Conservation (phyloP, 148 eudicot species). For the Tetragonia tetragonoides region DNA sequence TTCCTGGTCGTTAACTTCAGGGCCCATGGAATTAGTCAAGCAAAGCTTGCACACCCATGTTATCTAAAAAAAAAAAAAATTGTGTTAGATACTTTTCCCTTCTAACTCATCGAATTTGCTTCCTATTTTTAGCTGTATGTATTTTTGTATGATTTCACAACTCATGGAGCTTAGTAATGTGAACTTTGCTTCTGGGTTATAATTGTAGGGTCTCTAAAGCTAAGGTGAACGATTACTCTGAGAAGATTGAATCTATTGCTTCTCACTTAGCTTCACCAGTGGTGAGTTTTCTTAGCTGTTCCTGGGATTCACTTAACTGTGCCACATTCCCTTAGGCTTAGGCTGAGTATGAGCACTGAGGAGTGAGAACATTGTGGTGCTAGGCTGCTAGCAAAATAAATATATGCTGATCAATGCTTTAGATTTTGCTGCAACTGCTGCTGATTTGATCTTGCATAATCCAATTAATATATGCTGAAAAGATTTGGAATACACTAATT, state of each 20-base stretch:
- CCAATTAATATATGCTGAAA: neutral
- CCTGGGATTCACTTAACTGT: neutral
- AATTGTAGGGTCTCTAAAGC: slow-evolving; percentile 69
- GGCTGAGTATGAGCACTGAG: neutral
- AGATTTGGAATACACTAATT: neutral
- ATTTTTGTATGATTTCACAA: neutral
- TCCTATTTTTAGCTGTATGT: neutral
- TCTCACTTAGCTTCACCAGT: slow-evolving; percentile 48
- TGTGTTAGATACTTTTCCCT: neutral
- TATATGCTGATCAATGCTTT: neutral
- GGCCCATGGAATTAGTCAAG: too few species aligned
- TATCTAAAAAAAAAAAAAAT: too few species aligned
- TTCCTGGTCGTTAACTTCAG: too few species aligned
- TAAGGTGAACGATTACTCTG: slow-evolving; percentile 76
- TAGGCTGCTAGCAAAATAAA: neutral
- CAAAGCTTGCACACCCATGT: too few species aligned
- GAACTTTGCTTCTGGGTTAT: slow-evolving; percentile 10
- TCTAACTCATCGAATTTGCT: neutral
- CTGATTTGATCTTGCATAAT: neutral
- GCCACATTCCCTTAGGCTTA: neutral
- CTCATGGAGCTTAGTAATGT: neutral
- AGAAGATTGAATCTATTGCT: slow-evolving; percentile 83
- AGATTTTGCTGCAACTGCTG: neutral
- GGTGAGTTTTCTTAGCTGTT: slow-evolving; percentile 39
- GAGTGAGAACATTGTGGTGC: neutral